Percentiles rank a stretch among this genome's conserved stretches.
Conservation (phyloP, 345 rosid species). For the Acer yangbiense region DNA sequence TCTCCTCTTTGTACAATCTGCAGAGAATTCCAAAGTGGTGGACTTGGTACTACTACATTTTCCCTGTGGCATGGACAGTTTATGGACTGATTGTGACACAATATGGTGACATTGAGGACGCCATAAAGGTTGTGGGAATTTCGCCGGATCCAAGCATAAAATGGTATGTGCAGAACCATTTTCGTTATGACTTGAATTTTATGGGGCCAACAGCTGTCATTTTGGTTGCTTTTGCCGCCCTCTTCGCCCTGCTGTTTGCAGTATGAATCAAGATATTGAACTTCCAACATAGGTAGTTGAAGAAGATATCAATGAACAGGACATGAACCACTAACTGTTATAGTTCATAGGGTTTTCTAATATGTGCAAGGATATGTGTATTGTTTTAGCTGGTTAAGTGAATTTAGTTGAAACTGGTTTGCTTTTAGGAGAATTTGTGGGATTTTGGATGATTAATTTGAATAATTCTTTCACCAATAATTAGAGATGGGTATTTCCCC, state of each 20-base stretch:
- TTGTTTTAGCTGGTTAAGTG: no score
- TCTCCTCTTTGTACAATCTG: neutral
- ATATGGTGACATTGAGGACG: constrained; percentile 54
- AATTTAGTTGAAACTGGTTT: no score
- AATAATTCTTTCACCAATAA: no score
- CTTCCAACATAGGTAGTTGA: no score
- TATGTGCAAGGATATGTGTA: no score
- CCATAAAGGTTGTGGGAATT: constrained; percentile 49
- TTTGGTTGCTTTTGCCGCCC: constrained; percentile 56
- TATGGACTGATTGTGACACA: constrained; percentile 69
- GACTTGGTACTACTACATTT: constrained; percentile 93
- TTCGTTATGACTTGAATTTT: constrained; percentile 59
- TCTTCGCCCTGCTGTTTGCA: constrained; percentile 73
- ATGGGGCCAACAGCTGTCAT: constrained; percentile 64
- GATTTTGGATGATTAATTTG: no score
- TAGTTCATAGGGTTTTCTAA: no score
- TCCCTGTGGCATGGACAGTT: constrained; percentile 84
- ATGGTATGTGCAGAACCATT: constrained; percentile 47
- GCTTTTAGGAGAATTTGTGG: no score
- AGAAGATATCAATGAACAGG: no score
- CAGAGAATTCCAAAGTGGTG: constrained; percentile 89
- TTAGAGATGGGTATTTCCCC: no score
- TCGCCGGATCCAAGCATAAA: constrained; percentile 30
- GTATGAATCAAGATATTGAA: no score
- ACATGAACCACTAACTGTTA: no score